Percentiles rank a stretch among this genome's conserved stretches.
Conservation (phyloP, 2,329 filamentous ascomycete species). For the Cryphonectria naterciae region DNA sequence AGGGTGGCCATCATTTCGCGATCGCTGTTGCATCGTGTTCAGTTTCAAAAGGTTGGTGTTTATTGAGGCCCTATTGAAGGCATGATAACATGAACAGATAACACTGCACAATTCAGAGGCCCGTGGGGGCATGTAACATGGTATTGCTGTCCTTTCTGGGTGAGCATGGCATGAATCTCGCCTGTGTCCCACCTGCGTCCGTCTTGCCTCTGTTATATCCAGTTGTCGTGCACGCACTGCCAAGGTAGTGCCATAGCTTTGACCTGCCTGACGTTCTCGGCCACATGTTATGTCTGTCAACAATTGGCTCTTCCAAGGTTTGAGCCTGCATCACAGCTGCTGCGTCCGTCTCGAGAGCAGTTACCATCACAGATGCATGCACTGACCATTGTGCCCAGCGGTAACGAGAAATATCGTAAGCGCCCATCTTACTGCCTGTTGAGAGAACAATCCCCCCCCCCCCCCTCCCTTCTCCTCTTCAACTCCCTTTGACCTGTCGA, state of each 20-base stretch:
- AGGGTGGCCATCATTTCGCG: no score
- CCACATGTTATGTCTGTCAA: not conserved
- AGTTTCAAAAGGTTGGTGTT: not conserved
- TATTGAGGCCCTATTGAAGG: not conserved
- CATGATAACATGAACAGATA: not conserved
- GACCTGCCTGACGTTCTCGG: not conserved
- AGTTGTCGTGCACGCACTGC: not conserved
- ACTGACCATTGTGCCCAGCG: no score
- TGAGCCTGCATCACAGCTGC: not conserved
- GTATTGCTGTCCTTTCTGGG: not conserved
- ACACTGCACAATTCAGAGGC: no score
- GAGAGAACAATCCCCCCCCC: not conserved
- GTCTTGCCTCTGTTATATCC: not conserved
- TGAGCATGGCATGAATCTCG: not conserved
- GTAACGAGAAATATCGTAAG: not conserved
- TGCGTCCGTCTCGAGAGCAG: not conserved
- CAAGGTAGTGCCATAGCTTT: not conserved
- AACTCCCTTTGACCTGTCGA: no score
- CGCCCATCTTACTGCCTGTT: not conserved
- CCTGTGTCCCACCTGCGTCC: not conserved
- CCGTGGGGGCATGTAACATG: not conserved
- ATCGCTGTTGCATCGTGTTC: not conserved
- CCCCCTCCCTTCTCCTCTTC: no score
- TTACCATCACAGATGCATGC: not conserved
- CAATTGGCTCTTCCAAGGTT: not conserved